Conservation (phyloP, 73 alveolate genomes). For the Paramecium sonneborni region DNA sequence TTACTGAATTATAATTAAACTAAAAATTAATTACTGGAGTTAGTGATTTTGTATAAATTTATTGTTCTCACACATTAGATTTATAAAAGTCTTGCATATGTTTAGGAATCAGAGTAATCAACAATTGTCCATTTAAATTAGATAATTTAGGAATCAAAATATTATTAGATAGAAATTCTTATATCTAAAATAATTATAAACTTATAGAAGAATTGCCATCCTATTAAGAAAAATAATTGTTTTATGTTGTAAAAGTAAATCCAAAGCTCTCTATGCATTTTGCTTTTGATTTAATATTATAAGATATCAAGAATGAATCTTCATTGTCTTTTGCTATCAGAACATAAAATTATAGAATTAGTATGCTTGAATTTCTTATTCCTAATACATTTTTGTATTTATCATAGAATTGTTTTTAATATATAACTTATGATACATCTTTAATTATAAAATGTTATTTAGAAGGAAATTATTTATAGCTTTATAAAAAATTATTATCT, state of each 20-base stretch:
- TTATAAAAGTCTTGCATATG: neutral
- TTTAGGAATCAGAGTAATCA: neutral
- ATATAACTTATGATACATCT: neutral
- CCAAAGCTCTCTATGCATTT: slow-evolving; percentile 1
- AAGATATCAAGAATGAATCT: neutral
- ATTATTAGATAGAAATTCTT: neutral
- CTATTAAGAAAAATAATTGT: neutral
- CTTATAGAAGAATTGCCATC: slow-evolving; percentile 7
- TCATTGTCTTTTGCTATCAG: neutral
- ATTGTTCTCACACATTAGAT: slow-evolving; percentile 20
- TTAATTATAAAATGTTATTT: neutral
- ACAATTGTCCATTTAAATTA: slow-evolving; percentile 25
- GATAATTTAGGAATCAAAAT: slow-evolving; percentile 29
- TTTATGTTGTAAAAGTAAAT: neutral
- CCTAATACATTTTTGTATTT: neutral
- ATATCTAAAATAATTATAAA: neutral
- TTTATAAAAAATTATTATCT: neutral
- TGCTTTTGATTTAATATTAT: neutral
- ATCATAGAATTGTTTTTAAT: neutral
- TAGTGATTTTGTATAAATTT: slow-evolving; percentile 15
- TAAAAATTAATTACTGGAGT: slow-evolving; percentile 11
- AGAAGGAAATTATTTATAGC: neutral
- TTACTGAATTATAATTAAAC: neutral
- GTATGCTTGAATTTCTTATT: neutral
- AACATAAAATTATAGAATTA: slow-evolving; percentile 15